Evolutionary conservation across 768 basidiomycete genomes (phyloP), one percentile per base, ranked within the genome.

Genomic region (Boletellus ananas): DNA sequence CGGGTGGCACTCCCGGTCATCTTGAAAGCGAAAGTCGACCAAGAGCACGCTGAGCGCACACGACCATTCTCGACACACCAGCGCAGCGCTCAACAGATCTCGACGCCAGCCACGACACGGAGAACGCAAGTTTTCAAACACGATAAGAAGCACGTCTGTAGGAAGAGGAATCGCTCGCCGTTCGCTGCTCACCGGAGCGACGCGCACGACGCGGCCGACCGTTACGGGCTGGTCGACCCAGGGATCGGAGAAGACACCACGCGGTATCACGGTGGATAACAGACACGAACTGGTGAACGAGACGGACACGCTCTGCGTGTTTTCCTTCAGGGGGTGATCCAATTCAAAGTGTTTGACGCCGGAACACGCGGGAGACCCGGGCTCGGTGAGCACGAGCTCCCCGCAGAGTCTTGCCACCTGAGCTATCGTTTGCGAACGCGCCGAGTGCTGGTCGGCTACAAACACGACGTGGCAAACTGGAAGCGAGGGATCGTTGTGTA

Each of bases 301-400:
- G 29, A 57, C n/a, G 12, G 55, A 57, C 8, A 57, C 55, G 29
- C 44, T 57, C 40, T 57, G 47, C 16, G 40, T 57, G 33, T 38
- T 42, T n/a, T 36, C 49, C 12, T 45, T 38, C 39, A 47, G 13
- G 1, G 34, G 13, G n/a, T 45, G 44, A 12, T 58, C 34, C 9
- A 58, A 40, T 21, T 58, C 48, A 17, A 58, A 54, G 17, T 50
- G 10, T 25, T 35, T 58, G 11, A 14, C 11, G 12, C 14, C 4
- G 11, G 41, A 12, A 31, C 27, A 23, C 4, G 8, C 12, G 2
- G 37, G 25, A 29, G 27, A 49, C 23, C 29, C 25, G 3, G 14
- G 16, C 20, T 42, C 31, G 5, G 8, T 16, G 13, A 57, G 44
- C 4, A 43, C 33, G 16, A 57, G 33, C 39, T 49, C 44, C 23